Base-by-base conservation (phyloP, 2,329 filamentous ascomycete species). In the Hypoxylon sp. region DNA sequence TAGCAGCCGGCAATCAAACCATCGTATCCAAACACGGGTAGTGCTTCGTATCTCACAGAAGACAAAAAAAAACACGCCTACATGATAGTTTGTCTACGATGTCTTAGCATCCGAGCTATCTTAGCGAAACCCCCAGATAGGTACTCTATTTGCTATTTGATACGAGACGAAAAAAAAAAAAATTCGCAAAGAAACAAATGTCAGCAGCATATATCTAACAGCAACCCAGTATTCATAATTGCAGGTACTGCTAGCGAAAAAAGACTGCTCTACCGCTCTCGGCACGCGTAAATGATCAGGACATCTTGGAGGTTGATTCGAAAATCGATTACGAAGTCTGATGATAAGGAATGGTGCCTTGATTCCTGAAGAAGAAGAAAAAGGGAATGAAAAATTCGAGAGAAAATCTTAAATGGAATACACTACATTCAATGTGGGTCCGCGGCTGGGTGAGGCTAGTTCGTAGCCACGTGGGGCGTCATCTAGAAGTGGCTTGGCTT, bases 241-340 rank as follows among this genome's bases (percentile, higher is more conserved):
- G 88, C 92, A 94, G 93, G 92, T 91, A 91, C 92, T 89, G 94
- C 92, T 98, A 98, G 94, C 94, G 94, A 94, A 97, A 94, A 94
- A 93, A 92, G 92, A 91, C 92, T 93, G 92, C 90, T 83, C 70
- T 79, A 80, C 83, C 84, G 80, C 80, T 97, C 92, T 97, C 80
- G 93, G 93, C 94, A 96, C 90, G 84, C 82, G 82, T 89, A 87
- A 96, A 97, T 97, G 94, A 90, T 94, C 94, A 93, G 88, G 88
- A 91, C 90, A 87, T 90, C 88, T 86, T 92, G 87, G 89, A 84
- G 82, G 81, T 82, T 79, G 83, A 82, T 85, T 85, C 19, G 31
- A 31, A 14, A 48, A 26, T 31, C 47, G 33, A 44, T 19, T 14
- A 33, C 61, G 64, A 68, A 85, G 87, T 50, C 90, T 94, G 93